Evolutionary conservation across 805 yeast genomes (phyloP), one percentile per base, ranked within the genome.

Genomic region (Ogataea dorogensis): DNA sequence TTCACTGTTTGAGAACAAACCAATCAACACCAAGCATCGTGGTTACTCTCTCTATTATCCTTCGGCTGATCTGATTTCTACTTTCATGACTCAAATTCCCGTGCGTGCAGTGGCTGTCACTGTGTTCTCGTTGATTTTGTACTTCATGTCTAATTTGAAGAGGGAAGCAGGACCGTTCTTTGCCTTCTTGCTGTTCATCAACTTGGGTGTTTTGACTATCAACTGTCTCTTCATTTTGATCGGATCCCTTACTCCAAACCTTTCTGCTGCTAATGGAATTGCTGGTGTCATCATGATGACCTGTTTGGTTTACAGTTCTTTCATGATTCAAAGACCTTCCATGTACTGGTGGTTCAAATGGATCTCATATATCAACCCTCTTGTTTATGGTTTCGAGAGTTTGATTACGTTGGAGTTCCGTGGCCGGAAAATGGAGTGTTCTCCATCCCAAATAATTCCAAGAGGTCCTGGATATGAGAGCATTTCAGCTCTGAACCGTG

Each of bases 271-370:
- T 2, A 78, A 75, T 64, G 69, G 80, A 13, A 51, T 79, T 17
- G 75, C 80, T 7, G 82, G 86, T 60, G 44, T 79, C 11, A 44
- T 68, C 15, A 59, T 80, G 53, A 55, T 81, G 44, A 64, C 67
- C 4, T 51, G 75, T 42, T 63, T 72, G 16, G 61, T 78, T 44
- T 82, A 81, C 58, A 71, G 86, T n/a, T 84, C 86, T 17, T 78
- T 67, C 56, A 71, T 78, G 63, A 70, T 80, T 45, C 86, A 83
- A 33, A 58, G 71, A 23, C 70, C 71, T 3, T 64, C 69, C 24
- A 71, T 73, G 77, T 73, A 74, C 51, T 79, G 78, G 48, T 77
- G 84, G 84, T 72, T 75, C 40, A 71, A 76, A 54, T 73, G 79
- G 79, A 63, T 67, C 48, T 67, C 72, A 32, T 73, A 68, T 51